These are phyloP conservation scores for Pythium dissimile DNA, from an alignment of 352 stramenopile genomes.

Conservation along the genomic window DNA sequence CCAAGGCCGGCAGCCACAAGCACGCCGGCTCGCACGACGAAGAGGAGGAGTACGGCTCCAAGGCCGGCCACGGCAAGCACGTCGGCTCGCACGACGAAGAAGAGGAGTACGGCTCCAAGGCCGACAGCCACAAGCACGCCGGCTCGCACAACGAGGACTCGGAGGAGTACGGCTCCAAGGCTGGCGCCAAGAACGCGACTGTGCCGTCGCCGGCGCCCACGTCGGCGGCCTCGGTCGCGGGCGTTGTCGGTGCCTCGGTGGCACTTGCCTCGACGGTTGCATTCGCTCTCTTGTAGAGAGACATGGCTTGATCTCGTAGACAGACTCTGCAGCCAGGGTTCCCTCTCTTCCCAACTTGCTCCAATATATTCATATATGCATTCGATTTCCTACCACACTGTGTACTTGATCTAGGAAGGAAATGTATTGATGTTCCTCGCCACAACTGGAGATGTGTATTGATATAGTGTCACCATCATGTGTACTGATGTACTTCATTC, in stretches of 20 bases:
- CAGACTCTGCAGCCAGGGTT: too few species aligned
- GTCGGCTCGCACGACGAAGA: background rate
- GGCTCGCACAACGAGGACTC: slow-evolving; percentile 14
- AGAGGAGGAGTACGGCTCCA: slow-evolving; percentile 9
- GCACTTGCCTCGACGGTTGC: slow-evolving; percentile 7
- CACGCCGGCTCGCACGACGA: slow-evolving; percentile 2
- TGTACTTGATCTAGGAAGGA: too few species aligned
- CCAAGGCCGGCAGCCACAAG: background rate
- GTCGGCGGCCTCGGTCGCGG: slow-evolving; percentile 3
- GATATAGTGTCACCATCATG: too few species aligned
- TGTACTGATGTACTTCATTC: too few species aligned
- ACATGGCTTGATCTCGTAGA: background rate
- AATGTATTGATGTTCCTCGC: too few species aligned
- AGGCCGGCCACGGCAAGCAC: background rate
- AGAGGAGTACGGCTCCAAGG: slow-evolving; percentile 13
- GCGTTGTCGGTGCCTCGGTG: slow-evolving; percentile 7
- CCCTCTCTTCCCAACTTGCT: too few species aligned
- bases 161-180: slow-evolving; percentile 17
- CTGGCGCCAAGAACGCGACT: slow-evolving; percentile 7
- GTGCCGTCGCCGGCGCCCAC: background rate
- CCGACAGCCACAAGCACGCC: background rate
- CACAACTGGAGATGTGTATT: too few species aligned
- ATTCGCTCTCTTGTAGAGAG: slow-evolving; percentile 2
- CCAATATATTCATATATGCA: background rate
- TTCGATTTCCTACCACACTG: too few species aligned